These are phyloP conservation scores for Arthrobotrys conoides DNA, from an alignment of 2,329 filamentous ascomycete genomes.

Conservation along the genomic window DNA sequence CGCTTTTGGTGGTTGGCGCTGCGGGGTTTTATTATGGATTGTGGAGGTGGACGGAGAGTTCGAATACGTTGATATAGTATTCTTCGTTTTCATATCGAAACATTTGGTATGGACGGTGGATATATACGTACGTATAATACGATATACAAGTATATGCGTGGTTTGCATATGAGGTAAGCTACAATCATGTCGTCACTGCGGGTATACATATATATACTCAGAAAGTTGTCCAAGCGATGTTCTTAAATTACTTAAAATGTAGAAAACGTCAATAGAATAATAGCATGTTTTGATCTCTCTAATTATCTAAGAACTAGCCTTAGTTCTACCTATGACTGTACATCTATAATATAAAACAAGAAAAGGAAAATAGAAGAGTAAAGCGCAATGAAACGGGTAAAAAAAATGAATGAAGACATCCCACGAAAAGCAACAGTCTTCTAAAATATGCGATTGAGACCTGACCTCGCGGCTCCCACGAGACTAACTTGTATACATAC, in stretches of 20 bases:
- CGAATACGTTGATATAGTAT: conserved; percentile 70
- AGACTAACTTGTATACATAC: neutral
- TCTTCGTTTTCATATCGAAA: no score
- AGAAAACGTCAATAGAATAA: neutral
- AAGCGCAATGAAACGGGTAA: neutral
- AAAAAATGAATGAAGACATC: neutral
- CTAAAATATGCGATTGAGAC: neutral
- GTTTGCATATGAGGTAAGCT: neutral
- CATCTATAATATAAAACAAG: neutral
- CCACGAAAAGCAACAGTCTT: neutral
- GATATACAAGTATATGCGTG: no score
- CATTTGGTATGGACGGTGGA: no score
- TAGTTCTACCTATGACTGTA: neutral
- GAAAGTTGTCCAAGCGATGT: neutral
- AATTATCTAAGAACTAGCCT: neutral
- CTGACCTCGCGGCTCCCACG: no score
- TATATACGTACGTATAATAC: no score
- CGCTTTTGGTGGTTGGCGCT: conserved; percentile 79
- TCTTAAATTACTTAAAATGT: neutral
- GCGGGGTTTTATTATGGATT: conserved; percentile 79
- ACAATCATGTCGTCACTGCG: neutral
- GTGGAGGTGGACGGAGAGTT: conserved; percentile 79
- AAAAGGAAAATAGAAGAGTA: neutral
- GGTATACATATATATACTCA: neutral
- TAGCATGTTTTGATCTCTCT: neutral